Evolutionary conservation across 108 stramenopile species (phyloP).

Genomic region (Craspedostauros australis): DNA sequence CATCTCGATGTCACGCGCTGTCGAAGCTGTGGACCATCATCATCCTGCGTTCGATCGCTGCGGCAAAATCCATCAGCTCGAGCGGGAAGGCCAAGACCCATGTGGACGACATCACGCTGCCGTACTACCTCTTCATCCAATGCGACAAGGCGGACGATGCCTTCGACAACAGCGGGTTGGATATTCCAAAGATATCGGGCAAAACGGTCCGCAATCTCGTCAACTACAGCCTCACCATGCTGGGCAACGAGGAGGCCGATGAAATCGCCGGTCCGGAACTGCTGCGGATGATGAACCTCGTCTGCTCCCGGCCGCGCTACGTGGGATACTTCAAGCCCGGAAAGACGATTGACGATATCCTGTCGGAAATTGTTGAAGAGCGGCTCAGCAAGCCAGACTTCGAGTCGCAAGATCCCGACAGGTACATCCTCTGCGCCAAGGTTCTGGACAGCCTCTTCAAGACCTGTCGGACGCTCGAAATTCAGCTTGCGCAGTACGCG

Average conservation of each 20-base stretch:
- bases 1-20: slow-evolving; percentile 10
- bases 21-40: slow-evolving; percentile 16
- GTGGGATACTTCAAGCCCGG: slow-evolving; percentile 40
- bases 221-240: slow-evolving; percentile 44
- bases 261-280: slow-evolving; percentile 38
- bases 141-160: slow-evolving; percentile 13
- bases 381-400: slow-evolving; percentile 21
- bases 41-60: slow-evolving; percentile 4
- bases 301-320: slow-evolving; percentile 58
- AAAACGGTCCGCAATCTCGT: slow-evolving; percentile 18
- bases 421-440: slow-evolving; percentile 21
- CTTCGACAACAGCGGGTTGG: slow-evolving; percentile 10
- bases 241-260: slow-evolving; percentile 40
- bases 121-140: slow-evolving; percentile 15
- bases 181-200: slow-evolving; percentile 12
- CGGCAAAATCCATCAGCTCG: neutral
- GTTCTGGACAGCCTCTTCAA: slow-evolving; percentile 24
- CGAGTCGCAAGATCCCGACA: slow-evolving; percentile 1
- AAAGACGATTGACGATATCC: slow-evolving; percentile 27
- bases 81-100: slow-evolving; percentile 16
- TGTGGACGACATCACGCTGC: slow-evolving; percentile 15
- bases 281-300: slow-evolving; percentile 45
- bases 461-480: slow-evolving; percentile 28
- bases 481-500: slow-evolving; percentile 48
- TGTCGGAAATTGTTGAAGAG: slow-evolving; percentile 30